These are phyloP conservation scores for Penicillium sp. DNA, from an alignment of 2,329 filamentous ascomycete genomes.

Conservation along the genomic window DNA sequence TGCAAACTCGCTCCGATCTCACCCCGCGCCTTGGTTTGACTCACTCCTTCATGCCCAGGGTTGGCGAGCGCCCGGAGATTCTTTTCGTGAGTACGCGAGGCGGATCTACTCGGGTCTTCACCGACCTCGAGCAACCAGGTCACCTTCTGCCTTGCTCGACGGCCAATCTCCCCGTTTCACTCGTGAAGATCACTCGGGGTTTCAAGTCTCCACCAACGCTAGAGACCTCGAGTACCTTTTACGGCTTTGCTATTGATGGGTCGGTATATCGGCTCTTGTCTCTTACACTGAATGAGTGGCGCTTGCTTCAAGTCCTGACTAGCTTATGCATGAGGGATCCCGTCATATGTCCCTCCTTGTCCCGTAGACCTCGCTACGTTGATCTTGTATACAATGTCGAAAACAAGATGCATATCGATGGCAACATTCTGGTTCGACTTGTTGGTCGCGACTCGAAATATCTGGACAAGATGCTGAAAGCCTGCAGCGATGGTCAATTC, in stretches of 20 bases:
- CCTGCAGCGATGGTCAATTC: neutral
- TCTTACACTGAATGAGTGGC: slow-evolving; percentile 62
- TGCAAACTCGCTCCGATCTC: slow-evolving; percentile 36
- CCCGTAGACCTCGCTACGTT: slow-evolving; percentile 29
- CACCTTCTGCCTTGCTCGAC: slow-evolving; percentile 34
- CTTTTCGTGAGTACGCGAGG: slow-evolving; percentile 53
- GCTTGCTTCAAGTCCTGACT: slow-evolving; percentile 70
- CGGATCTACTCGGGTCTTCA: slow-evolving; percentile 49
- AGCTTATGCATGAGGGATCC: slow-evolving; percentile 58
- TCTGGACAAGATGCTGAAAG: slow-evolving; percentile 33
- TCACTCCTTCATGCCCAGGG: slow-evolving; percentile 29
- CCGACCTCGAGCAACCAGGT: slow-evolving; percentile 22
- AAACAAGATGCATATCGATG: slow-evolving; percentile 63
- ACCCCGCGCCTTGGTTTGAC: slow-evolving; percentile 34
- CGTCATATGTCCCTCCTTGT: slow-evolving; percentile 52
- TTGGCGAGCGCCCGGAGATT: slow-evolving; percentile 45
- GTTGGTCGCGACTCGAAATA: slow-evolving; percentile 44
- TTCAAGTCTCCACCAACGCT: slow-evolving; percentile 18
- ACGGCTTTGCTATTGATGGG: slow-evolving; percentile 67
- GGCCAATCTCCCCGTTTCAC: slow-evolving; percentile 36
- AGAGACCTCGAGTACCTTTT: slow-evolving; percentile 51
- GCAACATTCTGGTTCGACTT: slow-evolving; percentile 62
- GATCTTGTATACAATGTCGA: slow-evolving; percentile 42
- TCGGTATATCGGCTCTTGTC: slow-evolving; percentile 68
- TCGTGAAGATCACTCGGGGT: slow-evolving; percentile 31